Conservation (phyloP, 1,284 basidiomycete species). For the Kalmanozyma brasiliensis region DNA sequence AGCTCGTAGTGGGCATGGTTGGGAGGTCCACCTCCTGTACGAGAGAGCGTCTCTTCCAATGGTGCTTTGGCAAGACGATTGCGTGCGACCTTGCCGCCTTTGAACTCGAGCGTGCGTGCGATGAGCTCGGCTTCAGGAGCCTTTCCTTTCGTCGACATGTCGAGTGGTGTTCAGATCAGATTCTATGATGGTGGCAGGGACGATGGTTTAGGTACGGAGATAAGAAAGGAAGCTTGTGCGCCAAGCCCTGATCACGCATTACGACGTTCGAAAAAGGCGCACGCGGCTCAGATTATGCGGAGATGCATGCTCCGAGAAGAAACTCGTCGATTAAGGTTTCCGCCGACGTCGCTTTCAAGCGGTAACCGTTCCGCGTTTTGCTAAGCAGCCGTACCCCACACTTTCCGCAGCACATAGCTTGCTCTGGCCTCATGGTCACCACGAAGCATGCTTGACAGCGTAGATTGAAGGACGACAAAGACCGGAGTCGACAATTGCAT, state of each 20-base stretch:
- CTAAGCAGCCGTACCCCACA: too few species aligned
- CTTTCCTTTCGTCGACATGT: slow-evolving; percentile 15
- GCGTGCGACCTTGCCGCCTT: slow-evolving; percentile 71
- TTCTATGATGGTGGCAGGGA: slow-evolving; percentile 4
- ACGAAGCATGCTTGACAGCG: too few species aligned
- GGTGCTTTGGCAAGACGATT: slow-evolving; percentile 72
- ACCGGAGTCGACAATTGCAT: too few species aligned
- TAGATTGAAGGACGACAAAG: too few species aligned
- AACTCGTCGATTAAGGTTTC: not conserved
- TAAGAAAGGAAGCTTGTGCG: not conserved
- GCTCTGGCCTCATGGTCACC: too few species aligned
- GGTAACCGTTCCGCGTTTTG: not conserved
- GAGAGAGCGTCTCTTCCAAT: slow-evolving; percentile 61
- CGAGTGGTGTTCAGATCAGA: not conserved
- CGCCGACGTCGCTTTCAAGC: not conserved
- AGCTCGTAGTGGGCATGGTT: slow-evolving; percentile 73
- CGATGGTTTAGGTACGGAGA: slow-evolving; percentile 4
- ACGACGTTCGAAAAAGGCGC: not conserved
- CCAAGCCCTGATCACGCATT: not conserved
- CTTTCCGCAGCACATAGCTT: too few species aligned
- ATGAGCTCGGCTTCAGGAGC: slow-evolving; percentile 55
- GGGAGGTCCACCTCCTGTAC: slow-evolving; percentile 56
- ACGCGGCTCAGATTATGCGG: slow-evolving; percentile 4
- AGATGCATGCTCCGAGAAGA: slow-evolving; percentile 2
- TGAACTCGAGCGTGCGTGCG: slow-evolving; percentile 72